Evolutionary conservation across 2,329 filamentous ascomycete genomes (phyloP), one percentile per base, ranked within the genome.

Genomic region (Helicocarpus griseus): DNA sequence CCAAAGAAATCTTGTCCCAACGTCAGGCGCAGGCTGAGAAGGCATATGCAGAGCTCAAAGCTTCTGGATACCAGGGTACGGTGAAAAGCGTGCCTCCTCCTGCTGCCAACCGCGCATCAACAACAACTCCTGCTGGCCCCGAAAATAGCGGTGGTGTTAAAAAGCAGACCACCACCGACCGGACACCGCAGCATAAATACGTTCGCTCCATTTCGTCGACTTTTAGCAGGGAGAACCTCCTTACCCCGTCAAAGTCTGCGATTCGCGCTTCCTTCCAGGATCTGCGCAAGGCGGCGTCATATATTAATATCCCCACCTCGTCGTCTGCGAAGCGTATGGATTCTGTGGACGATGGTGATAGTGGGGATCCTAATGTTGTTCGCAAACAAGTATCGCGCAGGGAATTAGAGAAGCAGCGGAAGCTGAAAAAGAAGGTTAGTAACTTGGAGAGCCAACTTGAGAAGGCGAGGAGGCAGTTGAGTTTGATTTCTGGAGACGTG

Each of bases 381-480:
- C 73, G 72, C 52, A 72, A 69, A 38, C 71, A 75, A 22, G 72
- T 73, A 2, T 80, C 77, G 2, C 77, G 76, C 58, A 77, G 75
- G 57, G 80, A 83, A 49, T 65, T 83, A 5, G 69, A 75, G 47
- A 77, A 74, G 58, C 77, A 82, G 58, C 70, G 75, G 53, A 81
- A 79, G 55, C 66, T 83, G 29, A 68, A 73, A 38, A 81, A 80
- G 65, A 74, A 78, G 49, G 79, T 83, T 28, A 81, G 78, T 56
- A 75, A 82, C 56, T 71, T 83, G 11, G 80, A 84, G 58, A 63
- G 69, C 11, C 81, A 82, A 60, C 71, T 83, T 28, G 69, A 77
- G 14, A 70, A 72, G 33, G 79, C 79, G 7, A 72, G 78, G 31
- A 72, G 71, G 46, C 76, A 83, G 62, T 70, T 83, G 22, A 68